Percentiles rank a stretch among this genome's conserved stretches.
Conservation (phyloP, 2,329 filamentous ascomycete species). For the Trichoderma simmonsii region DNA sequence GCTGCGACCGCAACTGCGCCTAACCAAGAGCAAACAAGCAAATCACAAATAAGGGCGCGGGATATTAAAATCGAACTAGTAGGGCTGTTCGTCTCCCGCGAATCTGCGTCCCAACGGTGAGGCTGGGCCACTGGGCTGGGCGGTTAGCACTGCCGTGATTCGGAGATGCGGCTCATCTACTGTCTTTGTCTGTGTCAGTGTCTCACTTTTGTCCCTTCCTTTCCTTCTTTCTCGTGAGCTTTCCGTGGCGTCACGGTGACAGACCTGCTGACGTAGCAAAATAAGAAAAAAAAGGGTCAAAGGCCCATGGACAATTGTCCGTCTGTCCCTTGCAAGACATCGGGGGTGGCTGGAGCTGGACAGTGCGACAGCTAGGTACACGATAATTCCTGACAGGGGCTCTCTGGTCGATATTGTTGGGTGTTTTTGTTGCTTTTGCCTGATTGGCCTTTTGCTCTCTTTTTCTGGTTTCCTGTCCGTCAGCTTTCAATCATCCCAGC, state of each 20-base stretch:
- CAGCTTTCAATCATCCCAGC: background rate
- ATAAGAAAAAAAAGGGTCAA: background rate
- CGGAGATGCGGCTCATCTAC: background rate
- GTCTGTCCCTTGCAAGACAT: background rate
- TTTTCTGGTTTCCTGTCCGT: background rate
- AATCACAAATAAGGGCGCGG: background rate
- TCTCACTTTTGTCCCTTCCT: background rate
- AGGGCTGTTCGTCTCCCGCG: conserved; percentile 1
- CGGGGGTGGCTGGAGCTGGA: background rate
- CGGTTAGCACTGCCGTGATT: conserved; percentile 3
- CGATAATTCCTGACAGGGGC: background rate
- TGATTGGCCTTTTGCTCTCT: background rate
- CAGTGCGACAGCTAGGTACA: background rate
- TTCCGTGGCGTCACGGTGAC: background rate
- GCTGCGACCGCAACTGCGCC: background rate
- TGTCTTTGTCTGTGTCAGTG: background rate
- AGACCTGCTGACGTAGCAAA: background rate
- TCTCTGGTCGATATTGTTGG: background rate
- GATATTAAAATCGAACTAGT: conserved; percentile 2
- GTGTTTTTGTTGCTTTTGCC: background rate
- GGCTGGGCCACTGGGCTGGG: background rate
- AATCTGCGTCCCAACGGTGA: conserved; percentile 4
- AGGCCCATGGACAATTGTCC: background rate
- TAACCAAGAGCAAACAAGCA: conserved; percentile 6
- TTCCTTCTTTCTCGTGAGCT: background rate